Evolutionary conservation across 225 moss, liverwort and hornwort species (phyloP), one percentile per base, ranked within the genome.

Genomic region (Polytrichum formosum): DNA sequence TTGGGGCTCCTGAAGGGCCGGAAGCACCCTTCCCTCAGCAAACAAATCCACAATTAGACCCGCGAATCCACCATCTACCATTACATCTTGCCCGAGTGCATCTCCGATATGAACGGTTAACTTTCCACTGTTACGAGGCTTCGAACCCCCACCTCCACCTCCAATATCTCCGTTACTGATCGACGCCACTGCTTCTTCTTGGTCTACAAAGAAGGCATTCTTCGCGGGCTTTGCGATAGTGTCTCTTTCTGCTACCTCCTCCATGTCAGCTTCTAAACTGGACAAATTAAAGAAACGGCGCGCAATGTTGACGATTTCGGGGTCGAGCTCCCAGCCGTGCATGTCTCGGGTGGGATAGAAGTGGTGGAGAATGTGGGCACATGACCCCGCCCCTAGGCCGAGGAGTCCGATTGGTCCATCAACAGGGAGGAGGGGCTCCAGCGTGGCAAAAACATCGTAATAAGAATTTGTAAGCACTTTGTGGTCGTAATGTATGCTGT

Each of bases 261-360:
- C 91, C 3, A 46, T 0, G 4, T 13, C 46, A 46, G 13, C 46
- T 46, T 46, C 46, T 29, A 98, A 68, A 29, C 72, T 74, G 29
- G 78, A 60, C 82, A 98, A 35, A 60, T 90, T 77, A 73, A 94
- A 98, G 29, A 79, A 94, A 54, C 83, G 86, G 59, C 98, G 88
- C 1, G 98, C 98, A 5, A 83, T 77, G 7, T 70, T 55, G 18
- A 94, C 53, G 18, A 98, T 85, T 3, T 75, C 91, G 5, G 79
- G 82, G 80, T 98, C 98, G 10, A 92, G 84, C 64, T 98, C 98
- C 94, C 98, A 98, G 1, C 90, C 87, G 56, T 92, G 87, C 80
- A 85, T 83, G 53, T 86, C 87, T 7, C 85, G 1, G 26, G 65
- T 72, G 2, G 93, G 91, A 61, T 87, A 88, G 73, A 98, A 94